Base-by-base conservation (phyloP, 2,329 filamentous ascomycete genomes). In the Cercospora beticola region DNA sequence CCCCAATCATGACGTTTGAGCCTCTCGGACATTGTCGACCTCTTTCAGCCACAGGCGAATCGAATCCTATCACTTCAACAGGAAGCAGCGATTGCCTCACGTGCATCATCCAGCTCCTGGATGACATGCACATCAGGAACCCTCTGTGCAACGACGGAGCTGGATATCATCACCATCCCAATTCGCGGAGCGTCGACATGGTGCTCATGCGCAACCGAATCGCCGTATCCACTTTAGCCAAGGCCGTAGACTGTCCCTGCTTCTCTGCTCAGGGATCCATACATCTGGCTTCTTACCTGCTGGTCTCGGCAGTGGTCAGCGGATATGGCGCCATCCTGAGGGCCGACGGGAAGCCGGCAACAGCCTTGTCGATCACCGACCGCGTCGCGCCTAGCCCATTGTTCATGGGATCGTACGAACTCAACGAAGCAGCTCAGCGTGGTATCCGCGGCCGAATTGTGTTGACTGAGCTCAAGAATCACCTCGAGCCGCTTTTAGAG, bases 401-500 rank as follows among this genome's bases (percentile, higher is more conserved):
- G 23, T 60, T 49, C 52, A 36, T 64, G 23, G 65, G 65, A n/a
- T 63, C 31, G 5, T 67, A 67, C 59, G 54, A 56, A 16, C 60
- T 67, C 5, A 40, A 59, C 16, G 40, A 60, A 16, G 59, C 54
- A 58, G 65, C 65, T 8, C 60, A 67, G 36, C 61, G 52, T 4
- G 28, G 54, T 7, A 43, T 67, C 21, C 61, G 60, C 60, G 65
- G 59, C 12, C 46, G 61, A 33, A 54, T 64, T 5, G 60, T 67
- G n/a, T 49, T 64, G 60, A 64, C 60, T 9, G 59, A 67, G 54
- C 60, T 67, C 23, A 64, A 36, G 40, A 31, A 40, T 54, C 60
- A 63, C 58, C 58, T 67, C n/a, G 60, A 62, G n/a, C 65, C 65
- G 28, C 60, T 67, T 4, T 33, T 67, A 54, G 54, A 63, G 18